These are phyloP conservation scores for Auricularia sp. DNA, from an alignment of 768 basidiomycete species.

Conservation along the genomic window DNA sequence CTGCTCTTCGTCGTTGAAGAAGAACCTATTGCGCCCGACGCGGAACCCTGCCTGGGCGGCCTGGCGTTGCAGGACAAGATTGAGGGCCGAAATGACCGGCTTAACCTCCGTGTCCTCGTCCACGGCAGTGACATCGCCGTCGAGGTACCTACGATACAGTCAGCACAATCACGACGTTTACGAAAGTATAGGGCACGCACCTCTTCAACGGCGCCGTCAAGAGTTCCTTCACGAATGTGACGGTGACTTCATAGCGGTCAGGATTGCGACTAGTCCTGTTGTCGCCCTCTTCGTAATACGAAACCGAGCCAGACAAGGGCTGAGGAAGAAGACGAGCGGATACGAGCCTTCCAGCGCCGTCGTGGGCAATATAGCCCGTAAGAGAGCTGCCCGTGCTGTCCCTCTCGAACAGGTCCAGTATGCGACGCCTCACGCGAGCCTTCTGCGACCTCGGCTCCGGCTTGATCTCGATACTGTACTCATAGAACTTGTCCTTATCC, in stretches of 20 bases:
- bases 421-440: constrained; percentile 33
- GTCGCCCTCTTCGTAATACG: background rate
- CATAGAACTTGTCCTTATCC: constrained; percentile 38
- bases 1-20: constrained; percentile 31
- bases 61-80: constrained; percentile 47
- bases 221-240: background rate
- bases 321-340: constrained; percentile 32
- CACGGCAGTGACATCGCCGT: constrained; percentile 43
- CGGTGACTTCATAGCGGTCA: background rate
- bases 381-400: constrained; percentile 20
- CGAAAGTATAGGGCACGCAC: background rate
- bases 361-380: constrained; percentile 40
- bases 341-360: constrained; percentile 37
- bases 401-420: constrained; percentile 47
- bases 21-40: constrained; percentile 58
- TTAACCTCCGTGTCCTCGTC: constrained; percentile 38
- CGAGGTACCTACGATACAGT: constrained; percentile 37
- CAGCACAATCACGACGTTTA: too few species aligned
- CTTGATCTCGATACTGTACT: constrained; percentile 45
- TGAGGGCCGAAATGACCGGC: constrained; percentile 54
- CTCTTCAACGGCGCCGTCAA: background rate
- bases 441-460: constrained; percentile 32
- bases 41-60: constrained; percentile 40
- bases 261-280: background rate
- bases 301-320: constrained; percentile 14